Evolutionary conservation across 139 green algal genomes (phyloP), one percentile per base, ranked within the genome.

Genomic region (Volvox africanus): DNA sequence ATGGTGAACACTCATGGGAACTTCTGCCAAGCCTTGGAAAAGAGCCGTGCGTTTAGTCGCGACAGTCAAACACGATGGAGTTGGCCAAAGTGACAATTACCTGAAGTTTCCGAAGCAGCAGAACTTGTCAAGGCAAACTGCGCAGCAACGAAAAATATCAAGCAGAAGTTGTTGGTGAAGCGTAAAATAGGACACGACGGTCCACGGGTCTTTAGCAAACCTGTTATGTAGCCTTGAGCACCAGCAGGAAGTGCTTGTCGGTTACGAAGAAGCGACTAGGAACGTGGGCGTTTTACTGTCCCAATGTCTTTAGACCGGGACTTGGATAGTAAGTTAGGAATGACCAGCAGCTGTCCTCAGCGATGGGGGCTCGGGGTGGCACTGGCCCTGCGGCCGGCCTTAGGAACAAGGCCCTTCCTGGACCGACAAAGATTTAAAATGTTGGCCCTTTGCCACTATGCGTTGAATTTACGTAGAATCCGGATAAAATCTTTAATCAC

Each of bases 191-290:
- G 71, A 61, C 32, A 17, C 16, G n/a, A 35, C 55, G 36, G 78
- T 84, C 78, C 78, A 67, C 78, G 78, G 78, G 78, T 84, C 78
- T 84, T 73, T 24, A 28, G 21, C 21, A 73, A 73, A 73, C 12
- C 21, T 73, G 21, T 73, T 26, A 30, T 24, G 9, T 14, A 55
- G 44, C 44, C 44, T 55, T 55, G 9, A 5, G 44, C 44, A 55
- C 44, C 16, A 61, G 28, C 73, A 80, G 16, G 26, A 61, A 81
- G 30, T 24, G 75, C 75, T 81, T 19, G 12, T 81, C 78, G 78
- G 37, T 84, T 84, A 81, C 75, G 32, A n/a, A 35, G 75, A 81
- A 81, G 75, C 75, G 75, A 55, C 75, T 61, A 81, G 11, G 75
- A 81, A 81, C 30, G 75, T 35, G 75, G 75, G 75, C 33, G 75